Base-by-base conservation (phyloP, 2,329 filamentous ascomycete species). In the Epichloe gansuensis region DNA sequence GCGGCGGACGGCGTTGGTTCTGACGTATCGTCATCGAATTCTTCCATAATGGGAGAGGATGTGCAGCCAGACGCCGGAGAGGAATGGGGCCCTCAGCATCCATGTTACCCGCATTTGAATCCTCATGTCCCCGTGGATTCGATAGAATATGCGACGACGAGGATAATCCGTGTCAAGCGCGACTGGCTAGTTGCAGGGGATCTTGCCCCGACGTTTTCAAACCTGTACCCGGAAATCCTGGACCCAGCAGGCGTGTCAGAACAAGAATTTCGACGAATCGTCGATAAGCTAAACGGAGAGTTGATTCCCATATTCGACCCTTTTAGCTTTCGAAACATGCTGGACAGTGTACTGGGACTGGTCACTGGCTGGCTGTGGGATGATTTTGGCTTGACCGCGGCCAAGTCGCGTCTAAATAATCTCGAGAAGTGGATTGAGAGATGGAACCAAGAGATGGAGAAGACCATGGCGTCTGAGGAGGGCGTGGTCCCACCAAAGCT, bases 311-410 rank as follows among this genome's bases (percentile, higher is more conserved):
- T 85, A 0, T 96, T 95, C 66, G 81, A 85, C 61, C 91, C 93
- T 0, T 90, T 83, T 65, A 81, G 76, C 51, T 70, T 79, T 60
- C 76, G 87, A 49, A 95, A 94, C 59, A 81, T 90, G 61, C 57
- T 95, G 0, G 93, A 98, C 66, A 80, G 81, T 12, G 66, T 88
- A 11, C 65, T 97, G 59, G 89, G 91, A 2, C 73, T 94, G 4
- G 68, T 89, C 36, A 97, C 93, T 0, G 87, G 91, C 23, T 98
- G 90, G 87, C 62, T 97, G 36, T 97, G 89, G 89, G 93, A 98
- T 54, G 91, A 97, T 64, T 61, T 91, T 23, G 89, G 91, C 2
- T 69, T 88, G 38, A 87, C 87, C 3, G 81, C 77, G 8, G 78
- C 85, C 54, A 97, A 97, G 71, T 72, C 74, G 23, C 77, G 83